Evolutionary conservation across 1,139 yeast genomes (phyloP).

Genomic region (Yamadazyma diddensiae): DNA sequence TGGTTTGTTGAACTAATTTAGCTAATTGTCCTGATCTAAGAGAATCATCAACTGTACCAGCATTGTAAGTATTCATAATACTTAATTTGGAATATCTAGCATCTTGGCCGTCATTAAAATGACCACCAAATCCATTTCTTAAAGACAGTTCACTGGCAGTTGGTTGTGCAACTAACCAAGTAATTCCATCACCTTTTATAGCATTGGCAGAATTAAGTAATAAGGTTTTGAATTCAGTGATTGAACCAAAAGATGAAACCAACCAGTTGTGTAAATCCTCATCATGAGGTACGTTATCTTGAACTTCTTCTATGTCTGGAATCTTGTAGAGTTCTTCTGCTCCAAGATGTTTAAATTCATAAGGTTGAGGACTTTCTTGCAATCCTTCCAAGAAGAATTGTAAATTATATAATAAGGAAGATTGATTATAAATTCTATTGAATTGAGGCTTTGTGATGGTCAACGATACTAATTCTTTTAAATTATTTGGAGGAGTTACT

Average conservation of each 20-base stretch:
- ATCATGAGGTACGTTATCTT: constrained; percentile 34
- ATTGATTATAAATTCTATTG: constrained; percentile 49
- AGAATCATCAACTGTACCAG: constrained; percentile 62
- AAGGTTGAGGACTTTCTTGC: constrained; percentile 25
- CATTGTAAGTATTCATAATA: constrained; percentile 72
- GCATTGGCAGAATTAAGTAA: constrained; percentile 59
- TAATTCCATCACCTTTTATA: constrained; percentile 71
- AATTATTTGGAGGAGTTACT: constrained; percentile 24
- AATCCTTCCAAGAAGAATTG: constrained; percentile 59
- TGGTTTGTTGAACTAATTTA: constrained; percentile 34
- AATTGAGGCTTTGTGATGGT: constrained; percentile 50
- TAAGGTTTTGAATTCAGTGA: constrained; percentile 63
- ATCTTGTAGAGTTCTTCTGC: constrained; percentile 39
- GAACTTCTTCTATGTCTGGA: constrained; percentile 26
- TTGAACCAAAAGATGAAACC: constrained; percentile 60
- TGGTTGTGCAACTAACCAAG: constrained; percentile 70
- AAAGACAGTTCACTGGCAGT: constrained; percentile 28
- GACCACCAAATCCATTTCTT: constrained; percentile 14
- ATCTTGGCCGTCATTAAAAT: constrained; percentile 17
- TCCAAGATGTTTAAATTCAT: constrained; percentile 18
- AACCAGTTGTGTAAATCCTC: constrained; percentile 43
- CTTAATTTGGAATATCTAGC: constrained; percentile 47
- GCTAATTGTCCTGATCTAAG: constrained; percentile 50
- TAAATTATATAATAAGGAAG: constrained; percentile 58
- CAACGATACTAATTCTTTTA: constrained; percentile 35